Conservation (phyloP, 495 filamentous ascomycete species). For the Halenospora varia region DNA sequence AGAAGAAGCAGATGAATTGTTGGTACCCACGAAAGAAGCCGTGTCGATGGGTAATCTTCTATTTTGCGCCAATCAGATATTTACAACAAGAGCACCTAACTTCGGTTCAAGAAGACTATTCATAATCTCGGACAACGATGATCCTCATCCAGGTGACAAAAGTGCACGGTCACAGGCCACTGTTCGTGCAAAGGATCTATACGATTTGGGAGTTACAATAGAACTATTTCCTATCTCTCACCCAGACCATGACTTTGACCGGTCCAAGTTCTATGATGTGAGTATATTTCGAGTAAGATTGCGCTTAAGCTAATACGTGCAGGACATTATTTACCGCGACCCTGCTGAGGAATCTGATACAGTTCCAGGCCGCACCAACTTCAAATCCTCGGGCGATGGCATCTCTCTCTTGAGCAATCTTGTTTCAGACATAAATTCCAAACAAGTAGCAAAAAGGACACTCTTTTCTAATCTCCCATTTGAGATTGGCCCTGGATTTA, state of each 20-base stretch:
- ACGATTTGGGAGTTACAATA: constrained; percentile 89
- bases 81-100: constrained; percentile 91
- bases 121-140: constrained; percentile 92
- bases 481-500: constrained; percentile 80
- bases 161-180: constrained; percentile 67
- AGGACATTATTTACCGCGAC: constrained; percentile 79
- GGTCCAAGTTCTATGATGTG: constrained; percentile 89
- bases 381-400: constrained; percentile 60
- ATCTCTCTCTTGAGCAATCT: constrained; percentile 77
- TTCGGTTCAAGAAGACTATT: constrained; percentile 90
- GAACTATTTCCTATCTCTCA: constrained; percentile 90
- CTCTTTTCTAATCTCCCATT: constrained; percentile 81
- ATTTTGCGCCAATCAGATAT: constrained; percentile 94
- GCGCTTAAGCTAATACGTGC: no score
- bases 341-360: constrained; percentile 58
- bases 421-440: constrained; percentile 85
- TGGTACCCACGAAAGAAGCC: constrained; percentile 63
- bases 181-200: constrained; percentile 88
- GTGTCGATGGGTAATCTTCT: constrained; percentile 86
- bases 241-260: constrained; percentile 71
- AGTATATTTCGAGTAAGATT: no score
- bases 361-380: constrained; percentile 35
- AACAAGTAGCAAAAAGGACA: constrained; percentile 80
- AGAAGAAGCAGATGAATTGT: constrained; percentile 64
- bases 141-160: constrained; percentile 74